Percentiles rank a stretch among this genome's conserved stretches.
Conservation (phyloP, 176 grass and related monocot species). For the Coix lacrymajobi region DNA sequence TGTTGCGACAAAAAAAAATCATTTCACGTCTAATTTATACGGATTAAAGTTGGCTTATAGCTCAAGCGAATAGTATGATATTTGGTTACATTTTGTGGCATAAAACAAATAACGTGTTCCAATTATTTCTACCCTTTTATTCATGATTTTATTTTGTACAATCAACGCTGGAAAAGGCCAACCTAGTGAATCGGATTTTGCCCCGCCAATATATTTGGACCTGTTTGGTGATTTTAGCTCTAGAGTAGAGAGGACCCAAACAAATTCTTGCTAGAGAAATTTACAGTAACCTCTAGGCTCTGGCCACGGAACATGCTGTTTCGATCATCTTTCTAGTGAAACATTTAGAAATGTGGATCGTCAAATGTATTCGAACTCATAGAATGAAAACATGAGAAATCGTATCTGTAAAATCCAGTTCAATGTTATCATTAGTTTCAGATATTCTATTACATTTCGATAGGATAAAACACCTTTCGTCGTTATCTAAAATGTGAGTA, state of each 20-base stretch:
- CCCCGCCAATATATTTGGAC: too few relatives aligned
- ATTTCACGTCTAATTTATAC: too few relatives aligned
- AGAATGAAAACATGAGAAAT: neutral
- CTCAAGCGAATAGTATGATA: too few relatives aligned
- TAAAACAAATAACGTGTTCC: neutral
- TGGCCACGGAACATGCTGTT: neutral
- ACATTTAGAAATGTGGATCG: neutral
- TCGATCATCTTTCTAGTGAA: neutral
- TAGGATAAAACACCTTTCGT: neutral
- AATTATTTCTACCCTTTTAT: neutral
- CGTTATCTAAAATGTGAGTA: neutral
- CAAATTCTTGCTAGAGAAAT: too few relatives aligned
- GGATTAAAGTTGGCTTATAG: too few relatives aligned
- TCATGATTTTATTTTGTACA: neutral
- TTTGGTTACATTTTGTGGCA: neutral
- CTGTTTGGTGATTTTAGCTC: too few relatives aligned
- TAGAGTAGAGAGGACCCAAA: too few relatives aligned
- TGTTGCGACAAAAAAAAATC: too few relatives aligned
- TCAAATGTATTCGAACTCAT: neutral
- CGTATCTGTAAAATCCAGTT: neutral
- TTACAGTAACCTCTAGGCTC: neutral
- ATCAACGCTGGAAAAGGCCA: neutral
- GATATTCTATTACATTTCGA: neutral
- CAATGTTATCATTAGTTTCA: neutral
- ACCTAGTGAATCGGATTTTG: neutral